A percentile compares a stretch with the other conserved stretches of the same genome.
Evolutionary conservation across 148 eudicot species (phyloP).

Genomic region (Drosera capensis): DNA sequence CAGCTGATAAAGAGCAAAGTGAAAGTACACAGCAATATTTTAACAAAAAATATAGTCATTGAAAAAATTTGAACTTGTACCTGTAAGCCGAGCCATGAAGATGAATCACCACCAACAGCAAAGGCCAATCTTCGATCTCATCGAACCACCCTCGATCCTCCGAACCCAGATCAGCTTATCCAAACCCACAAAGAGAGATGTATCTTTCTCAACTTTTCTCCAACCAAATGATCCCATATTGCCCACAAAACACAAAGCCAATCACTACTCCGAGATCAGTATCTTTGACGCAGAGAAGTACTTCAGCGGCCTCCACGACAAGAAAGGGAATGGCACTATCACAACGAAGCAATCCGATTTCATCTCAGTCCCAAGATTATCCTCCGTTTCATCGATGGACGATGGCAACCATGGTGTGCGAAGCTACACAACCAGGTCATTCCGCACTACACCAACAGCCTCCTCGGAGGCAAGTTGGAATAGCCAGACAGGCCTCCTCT

Average conservation of each 20-base stretch:
- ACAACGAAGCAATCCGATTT: constrained; percentile 17
- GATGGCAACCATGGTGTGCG: constrained; percentile 17
- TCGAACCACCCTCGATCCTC: constrained; percentile 15
- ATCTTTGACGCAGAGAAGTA: constrained; percentile 71
- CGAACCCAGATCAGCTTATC: constrained; percentile 17
- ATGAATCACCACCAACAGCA: too few relatives aligned
- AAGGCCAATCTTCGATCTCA: constrained; percentile 1
- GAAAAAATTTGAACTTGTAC: background rate
- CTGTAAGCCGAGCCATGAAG: background rate
- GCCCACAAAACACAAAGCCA: constrained; percentile 2
- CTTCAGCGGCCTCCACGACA: constrained; percentile 32
- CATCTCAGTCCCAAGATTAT: constrained; percentile 21
- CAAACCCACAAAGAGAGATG: constrained; percentile 13
- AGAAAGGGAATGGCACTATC: constrained; percentile 5
- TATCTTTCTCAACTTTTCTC: constrained; percentile 29
- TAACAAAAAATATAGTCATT: too few relatives aligned
- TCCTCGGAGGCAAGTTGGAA: constrained; percentile 87
- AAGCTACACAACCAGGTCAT: constrained; percentile 29
- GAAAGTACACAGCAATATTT: too few relatives aligned
- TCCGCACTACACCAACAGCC: constrained; percentile 65
- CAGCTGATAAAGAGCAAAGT: too few relatives aligned
- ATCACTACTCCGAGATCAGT: constrained; percentile 46
- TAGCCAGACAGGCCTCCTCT: constrained; percentile 63
- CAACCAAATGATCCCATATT: constrained; percentile 3
- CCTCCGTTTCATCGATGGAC: constrained; percentile 32